Conservation (phyloP, 2,329 filamentous ascomycete genomes). For the Metarhizium humberi region DNA sequence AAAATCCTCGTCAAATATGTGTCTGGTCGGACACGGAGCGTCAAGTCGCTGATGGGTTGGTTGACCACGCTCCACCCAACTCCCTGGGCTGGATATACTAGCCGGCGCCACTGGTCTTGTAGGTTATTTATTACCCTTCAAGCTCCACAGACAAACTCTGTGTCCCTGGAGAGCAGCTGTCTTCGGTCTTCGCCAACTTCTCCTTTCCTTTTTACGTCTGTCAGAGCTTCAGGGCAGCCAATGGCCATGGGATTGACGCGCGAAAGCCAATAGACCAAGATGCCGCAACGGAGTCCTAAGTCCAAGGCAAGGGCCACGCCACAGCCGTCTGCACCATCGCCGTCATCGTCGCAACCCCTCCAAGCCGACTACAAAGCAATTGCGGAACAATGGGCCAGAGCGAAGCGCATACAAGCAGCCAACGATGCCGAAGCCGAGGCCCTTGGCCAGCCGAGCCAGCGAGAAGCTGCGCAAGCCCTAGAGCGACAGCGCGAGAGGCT, state of each 20-base stretch:
- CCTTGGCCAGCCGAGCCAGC: slow-evolving; percentile 20
- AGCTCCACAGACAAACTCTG: too few relatives aligned
- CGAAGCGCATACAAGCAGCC: slow-evolving; percentile 38
- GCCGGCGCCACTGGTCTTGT: too few relatives aligned
- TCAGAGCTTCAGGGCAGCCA: slow-evolving; percentile 11
- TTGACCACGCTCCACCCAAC: too few relatives aligned
- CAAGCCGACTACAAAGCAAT: slow-evolving; percentile 42
- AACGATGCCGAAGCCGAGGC: slow-evolving; percentile 26
- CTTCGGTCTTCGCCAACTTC: neutral
- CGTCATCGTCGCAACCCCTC: neutral
- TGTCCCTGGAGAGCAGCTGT: neutral
- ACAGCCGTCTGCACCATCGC: slow-evolving; percentile 5
- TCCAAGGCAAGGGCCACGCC: slow-evolving; percentile 14
- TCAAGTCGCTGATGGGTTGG: too few relatives aligned
- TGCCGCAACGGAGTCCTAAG: slow-evolving; percentile 17
- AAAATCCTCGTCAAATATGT: too few relatives aligned
- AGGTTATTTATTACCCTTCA: too few relatives aligned
- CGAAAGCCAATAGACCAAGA: slow-evolving; percentile 11
- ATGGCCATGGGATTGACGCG: slow-evolving; percentile 16
- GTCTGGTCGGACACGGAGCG: too few relatives aligned
- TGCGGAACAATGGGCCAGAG: slow-evolving; percentile 42
- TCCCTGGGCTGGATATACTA: too few relatives aligned
- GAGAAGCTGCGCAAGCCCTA: slow-evolving; percentile 26
- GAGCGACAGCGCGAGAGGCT: slow-evolving; percentile 37
- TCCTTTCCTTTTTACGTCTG: neutral